Evolutionary conservation across 352 stramenopile genomes (phyloP), one percentile per base, ranked within the genome.

Genomic region (Detonula confervacea): DNA sequence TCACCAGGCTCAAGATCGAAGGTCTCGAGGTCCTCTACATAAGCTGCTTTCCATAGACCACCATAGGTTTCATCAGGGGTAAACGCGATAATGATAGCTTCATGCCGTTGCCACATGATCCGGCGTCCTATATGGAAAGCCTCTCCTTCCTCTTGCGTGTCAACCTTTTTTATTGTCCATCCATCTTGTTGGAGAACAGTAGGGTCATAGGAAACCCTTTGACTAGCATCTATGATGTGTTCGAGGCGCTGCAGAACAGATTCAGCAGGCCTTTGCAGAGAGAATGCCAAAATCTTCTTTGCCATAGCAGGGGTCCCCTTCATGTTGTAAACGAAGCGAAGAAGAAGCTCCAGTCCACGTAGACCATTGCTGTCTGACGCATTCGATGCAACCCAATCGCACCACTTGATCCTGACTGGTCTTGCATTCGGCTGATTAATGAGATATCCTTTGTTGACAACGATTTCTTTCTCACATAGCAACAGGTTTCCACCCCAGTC

Each of bases 1-100:
- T 95, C 90, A 46, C 88, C 88, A 27, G 75, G 70, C 61, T 95
- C 90, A 7, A 95, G 55, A 62, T 95, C 90, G 79, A 92, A 95
- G 0, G 87, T 93, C 11, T 90, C 78, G 16, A 89, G 61, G 51
- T 92, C 87, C 52, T 92, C 84, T 14, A 90, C 42, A 79, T 83
- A 93, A 47, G 89, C 82, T 20, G 81, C 87, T 77, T 93, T 93
- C 88, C 88, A 95, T 9, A 95, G 73, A 77, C 88, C 84, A 55
- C 88, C 86, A 66, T 90, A 88, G 22, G 90, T 87, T 56, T 89
- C 70, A 65, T 95, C 90, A 35, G 77, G 75, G 25, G 90, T 84
- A 66, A 88, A 95, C 2, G 88, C 90, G 74, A 93, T 89, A 11
- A 95, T 73, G 18, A 95, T 68, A 47, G 81, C 90, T 63, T 92